Conservation (phyloP, 78 protist genomes). For the Protostelium mycophagum region DNA sequence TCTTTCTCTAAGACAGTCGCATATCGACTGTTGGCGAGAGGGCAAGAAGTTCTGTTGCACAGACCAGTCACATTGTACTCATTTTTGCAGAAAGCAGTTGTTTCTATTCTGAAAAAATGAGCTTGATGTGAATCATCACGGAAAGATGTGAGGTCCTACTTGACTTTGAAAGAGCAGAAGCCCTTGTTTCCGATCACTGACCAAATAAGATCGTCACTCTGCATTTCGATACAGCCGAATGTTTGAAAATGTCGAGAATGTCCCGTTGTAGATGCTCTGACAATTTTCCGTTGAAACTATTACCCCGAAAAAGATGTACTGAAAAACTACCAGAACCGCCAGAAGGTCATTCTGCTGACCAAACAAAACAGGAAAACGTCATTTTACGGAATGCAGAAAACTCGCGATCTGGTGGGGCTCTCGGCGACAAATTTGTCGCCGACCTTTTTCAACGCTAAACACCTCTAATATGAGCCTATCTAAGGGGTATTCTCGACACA, state of each 20-base stretch:
- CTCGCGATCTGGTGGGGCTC: no score
- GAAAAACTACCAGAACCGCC: no score
- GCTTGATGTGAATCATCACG: neutral
- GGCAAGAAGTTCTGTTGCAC: constrained; percentile 91
- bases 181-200: constrained; percentile 60
- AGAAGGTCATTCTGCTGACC: no score
- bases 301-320: no score
- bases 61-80: constrained; percentile 91
- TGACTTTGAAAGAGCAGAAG: constrained; percentile 79
- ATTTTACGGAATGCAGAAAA: no score
- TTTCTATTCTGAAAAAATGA: constrained; percentile 39
- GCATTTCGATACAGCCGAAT: constrained; percentile 29
- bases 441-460: no score
- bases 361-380: no score
- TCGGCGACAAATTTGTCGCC: no score
- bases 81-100: constrained; percentile 89
- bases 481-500: no score
- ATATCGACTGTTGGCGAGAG: constrained; percentile 93
- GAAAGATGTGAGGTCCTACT: constrained; percentile 18
- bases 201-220: constrained; percentile 89
- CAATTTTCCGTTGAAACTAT: neutral
- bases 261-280: neutral
- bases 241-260: neutral
- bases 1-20: constrained; percentile 85
- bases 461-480: no score